A percentile compares a stretch with the other conserved stretches of the same genome.
Conservation (phyloP, 225 moss, liverwort and hornwort species). For the Neckera pumila region DNA sequence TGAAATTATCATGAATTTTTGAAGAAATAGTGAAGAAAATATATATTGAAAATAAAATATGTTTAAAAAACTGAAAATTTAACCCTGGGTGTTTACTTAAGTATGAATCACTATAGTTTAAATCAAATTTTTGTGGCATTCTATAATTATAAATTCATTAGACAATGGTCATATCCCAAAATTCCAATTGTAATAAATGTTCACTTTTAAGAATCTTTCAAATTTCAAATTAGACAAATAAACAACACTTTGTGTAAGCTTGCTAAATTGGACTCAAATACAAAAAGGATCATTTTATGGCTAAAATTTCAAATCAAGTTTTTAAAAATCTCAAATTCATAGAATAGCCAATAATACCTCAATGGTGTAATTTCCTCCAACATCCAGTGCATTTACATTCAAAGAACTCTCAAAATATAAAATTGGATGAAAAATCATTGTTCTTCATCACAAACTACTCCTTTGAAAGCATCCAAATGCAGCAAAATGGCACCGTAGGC, state of each 20-base stretch:
- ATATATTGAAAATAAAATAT: accelerated
- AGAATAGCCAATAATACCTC: neutral
- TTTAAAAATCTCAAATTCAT: no score
- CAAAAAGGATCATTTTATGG: accelerated
- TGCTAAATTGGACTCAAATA: neutral
- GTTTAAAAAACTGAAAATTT: neutral
- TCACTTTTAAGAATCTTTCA: neutral
- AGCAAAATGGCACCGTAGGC: no score
- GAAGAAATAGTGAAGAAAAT: neutral
- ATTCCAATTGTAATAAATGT: neutral
- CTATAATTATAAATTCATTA: neutral
- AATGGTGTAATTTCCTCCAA: neutral
- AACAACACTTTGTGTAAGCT: neutral
- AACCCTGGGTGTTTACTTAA: accelerated
- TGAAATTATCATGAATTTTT: no score
- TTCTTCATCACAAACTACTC: no score
- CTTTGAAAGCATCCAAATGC: no score
- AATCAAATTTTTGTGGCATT: neutral
- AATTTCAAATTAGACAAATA: neutral
- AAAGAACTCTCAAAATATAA: neutral
- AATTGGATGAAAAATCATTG: neutral
- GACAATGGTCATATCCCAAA: accelerated
- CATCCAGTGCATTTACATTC: accelerated
- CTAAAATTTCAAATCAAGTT: accelerated
- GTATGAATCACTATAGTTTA: accelerated